Percentiles rank a stretch among this genome's conserved stretches.
These are phyloP conservation scores for Aquanectria penicillioides DNA, from an alignment of 2,329 filamentous ascomycete species.

Conservation along the genomic window DNA sequence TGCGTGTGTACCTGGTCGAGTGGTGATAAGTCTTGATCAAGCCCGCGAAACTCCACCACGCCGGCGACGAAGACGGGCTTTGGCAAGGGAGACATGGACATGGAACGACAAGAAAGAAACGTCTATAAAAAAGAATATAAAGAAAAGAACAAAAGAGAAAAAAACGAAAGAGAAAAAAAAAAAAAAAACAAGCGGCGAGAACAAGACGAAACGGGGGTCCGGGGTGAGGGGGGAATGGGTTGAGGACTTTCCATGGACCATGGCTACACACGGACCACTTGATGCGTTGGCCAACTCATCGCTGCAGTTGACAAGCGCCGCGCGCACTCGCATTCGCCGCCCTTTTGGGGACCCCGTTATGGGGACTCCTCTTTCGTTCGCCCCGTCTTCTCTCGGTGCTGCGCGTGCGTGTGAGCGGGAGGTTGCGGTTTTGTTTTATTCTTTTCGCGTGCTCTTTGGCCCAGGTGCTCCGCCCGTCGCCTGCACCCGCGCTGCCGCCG, in stretches of 20 bases:
- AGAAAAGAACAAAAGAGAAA: conserved; percentile 6
- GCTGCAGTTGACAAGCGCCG: conserved; percentile 53
- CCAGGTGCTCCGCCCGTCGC: no score
- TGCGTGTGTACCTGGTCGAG: conserved; percentile 9
- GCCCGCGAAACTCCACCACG: conserved; percentile 7
- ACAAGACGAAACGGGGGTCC: conserved; percentile 26
- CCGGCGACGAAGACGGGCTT: background rate
- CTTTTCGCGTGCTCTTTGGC: no score
- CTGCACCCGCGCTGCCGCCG: no score
- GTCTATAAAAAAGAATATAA: conserved; percentile 10
- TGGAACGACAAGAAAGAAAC: conserved; percentile 5
- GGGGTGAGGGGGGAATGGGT: conserved; percentile 36
- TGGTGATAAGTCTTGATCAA: background rate
- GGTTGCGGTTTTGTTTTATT: no score
- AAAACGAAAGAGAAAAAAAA: conserved; percentile 1
- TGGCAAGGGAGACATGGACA: conserved; percentile 2
- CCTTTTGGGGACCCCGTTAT: conserved; percentile 24
- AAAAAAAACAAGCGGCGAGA: conserved; percentile 18
- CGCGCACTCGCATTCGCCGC: conserved; percentile 35
- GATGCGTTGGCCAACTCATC: conserved; percentile 56
- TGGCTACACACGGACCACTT: conserved; percentile 54
- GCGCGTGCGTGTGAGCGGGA: no score
- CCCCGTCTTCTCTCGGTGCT: no score
- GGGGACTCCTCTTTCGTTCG: conserved; percentile 13
- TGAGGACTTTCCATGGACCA: conserved; percentile 43